Evolutionary conservation across 1,139 yeast species (phyloP), one percentile per base, ranked within the genome.

Genomic region (Meyerozyma guilliermondii): DNA sequence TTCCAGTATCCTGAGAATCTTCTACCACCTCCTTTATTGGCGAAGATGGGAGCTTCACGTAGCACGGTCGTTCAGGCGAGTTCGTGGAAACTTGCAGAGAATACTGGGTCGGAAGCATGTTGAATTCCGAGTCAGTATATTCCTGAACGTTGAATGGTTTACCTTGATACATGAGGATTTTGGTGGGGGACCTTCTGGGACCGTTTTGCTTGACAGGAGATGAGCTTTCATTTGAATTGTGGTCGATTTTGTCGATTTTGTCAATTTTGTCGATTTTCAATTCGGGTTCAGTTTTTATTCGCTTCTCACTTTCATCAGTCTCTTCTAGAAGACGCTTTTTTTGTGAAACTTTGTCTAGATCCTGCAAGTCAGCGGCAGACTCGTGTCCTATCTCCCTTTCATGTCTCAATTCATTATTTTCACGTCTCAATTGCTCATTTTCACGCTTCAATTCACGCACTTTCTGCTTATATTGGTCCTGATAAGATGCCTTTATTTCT

Each of bases 1-100:
- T 63, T 16, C 24, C 41, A 39, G 48, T 50, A 23, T 50, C 54
- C 41, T 50, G 52, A 11, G 54, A 50, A 40, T 52, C 54, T 14
- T 45, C 51, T 28, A 52, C 48, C 27, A 42, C 43, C 36, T 44
- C 38, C 5, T 36, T 35, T 9, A 33, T 20, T 7, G 36, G 36
- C 10, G 18, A 36, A 31, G 38, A 33, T 10, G 23, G 10, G 14
- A 33, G 28, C 27, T 34, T 27, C 10, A 22, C 40, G 13, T 16
- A 16, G 27, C 17, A 18, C n/a, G 20, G 20, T 7, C 26, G 34
- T 7, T 38, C 35, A 5, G 33, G 27, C 3, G 26, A 22, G 11
- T 20, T 17, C 18, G 40, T 7, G n/a, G 36, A 33, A 4, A 33
- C 7, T 10, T 38, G 27, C 26, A 16, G 20, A 2, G 52, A 49